Conservation (phyloP, 305 asterid genomes). For the Fraxinus platypoda region DNA sequence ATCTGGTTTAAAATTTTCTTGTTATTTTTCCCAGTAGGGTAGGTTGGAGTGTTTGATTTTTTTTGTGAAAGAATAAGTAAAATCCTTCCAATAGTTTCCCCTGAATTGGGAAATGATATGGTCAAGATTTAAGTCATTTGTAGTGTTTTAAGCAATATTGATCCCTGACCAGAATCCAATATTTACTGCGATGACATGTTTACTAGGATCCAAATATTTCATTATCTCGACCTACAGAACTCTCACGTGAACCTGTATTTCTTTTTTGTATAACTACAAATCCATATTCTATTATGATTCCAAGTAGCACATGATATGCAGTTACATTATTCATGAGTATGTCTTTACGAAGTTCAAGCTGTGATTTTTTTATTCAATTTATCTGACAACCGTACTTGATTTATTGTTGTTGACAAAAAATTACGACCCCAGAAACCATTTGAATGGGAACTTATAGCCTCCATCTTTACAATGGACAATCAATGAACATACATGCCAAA, state of each 20-base stretch:
- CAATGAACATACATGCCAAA: neutral
- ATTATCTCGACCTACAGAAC: neutral
- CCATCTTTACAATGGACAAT: neutral
- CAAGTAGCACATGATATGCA: slow-evolving; percentile 1
- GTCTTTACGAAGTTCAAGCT: neutral
- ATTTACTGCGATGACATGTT: slow-evolving; percentile 1
- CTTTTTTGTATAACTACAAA: neutral
- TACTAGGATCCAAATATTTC: neutral
- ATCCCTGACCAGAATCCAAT: slow-evolving; percentile 8
- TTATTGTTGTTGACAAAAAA: neutral
- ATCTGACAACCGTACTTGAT: neutral
- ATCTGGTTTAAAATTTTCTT: neutral
- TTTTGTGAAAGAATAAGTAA: neutral
- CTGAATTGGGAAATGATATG: neutral
- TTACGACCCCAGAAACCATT: neutral
- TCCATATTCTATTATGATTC: neutral
- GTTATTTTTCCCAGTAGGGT: neutral
- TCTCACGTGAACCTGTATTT: neutral
- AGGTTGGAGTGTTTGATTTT: neutral
- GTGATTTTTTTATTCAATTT: neutral
- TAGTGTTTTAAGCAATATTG: slow-evolving; percentile 6
- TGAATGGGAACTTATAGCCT: neutral
- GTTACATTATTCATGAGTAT: slow-evolving; percentile 2
- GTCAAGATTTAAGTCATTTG: neutral
- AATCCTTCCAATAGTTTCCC: neutral